Percentiles rank a stretch among this genome's conserved stretches.
Conservation (phyloP, 2,329 filamentous ascomycete species). For the Cadophora luteo-olivacea region DNA sequence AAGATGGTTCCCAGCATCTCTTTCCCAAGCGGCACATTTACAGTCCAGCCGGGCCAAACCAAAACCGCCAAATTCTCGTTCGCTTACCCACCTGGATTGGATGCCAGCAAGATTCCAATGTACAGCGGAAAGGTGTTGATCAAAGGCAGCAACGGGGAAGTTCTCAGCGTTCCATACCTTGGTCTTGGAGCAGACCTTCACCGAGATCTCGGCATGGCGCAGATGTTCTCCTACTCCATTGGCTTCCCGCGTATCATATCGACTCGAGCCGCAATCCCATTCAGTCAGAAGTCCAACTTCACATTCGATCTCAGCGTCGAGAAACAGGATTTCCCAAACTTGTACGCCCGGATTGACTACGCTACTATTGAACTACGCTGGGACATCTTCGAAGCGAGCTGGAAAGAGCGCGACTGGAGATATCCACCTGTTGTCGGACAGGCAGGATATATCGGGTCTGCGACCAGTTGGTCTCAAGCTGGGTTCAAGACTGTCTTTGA, state of each 20-base stretch:
- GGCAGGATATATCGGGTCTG: no score
- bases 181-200: not conserved
- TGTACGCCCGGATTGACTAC: not conserved
- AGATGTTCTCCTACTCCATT: not conserved
- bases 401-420: not conserved
- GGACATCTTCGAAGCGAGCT: constrained; percentile 9
- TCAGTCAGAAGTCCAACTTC: not conserved
- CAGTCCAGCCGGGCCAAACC: not conserved
- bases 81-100: not conserved
- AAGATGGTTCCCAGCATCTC: not conserved
- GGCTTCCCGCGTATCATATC: not conserved
- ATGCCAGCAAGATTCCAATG: not conserved
- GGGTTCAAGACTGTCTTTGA: no score
- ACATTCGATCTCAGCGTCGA: constrained; percentile 8
- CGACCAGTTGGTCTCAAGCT: no score
- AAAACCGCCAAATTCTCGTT: not conserved
- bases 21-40: not conserved
- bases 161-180: not conserved
- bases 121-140: not conserved
- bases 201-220: not conserved
- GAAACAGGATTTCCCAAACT: not conserved
- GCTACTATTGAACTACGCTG: not conserved
- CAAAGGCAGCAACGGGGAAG: constrained; percentile 4
- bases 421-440: not conserved
- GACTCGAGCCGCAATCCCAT: not conserved